A percentile compares a stretch with the other conserved stretches of the same genome.
phyloP scores from a whole-genome alignment of 768 basidiomycete species.

The Tephrocybe sp. region DNA sequence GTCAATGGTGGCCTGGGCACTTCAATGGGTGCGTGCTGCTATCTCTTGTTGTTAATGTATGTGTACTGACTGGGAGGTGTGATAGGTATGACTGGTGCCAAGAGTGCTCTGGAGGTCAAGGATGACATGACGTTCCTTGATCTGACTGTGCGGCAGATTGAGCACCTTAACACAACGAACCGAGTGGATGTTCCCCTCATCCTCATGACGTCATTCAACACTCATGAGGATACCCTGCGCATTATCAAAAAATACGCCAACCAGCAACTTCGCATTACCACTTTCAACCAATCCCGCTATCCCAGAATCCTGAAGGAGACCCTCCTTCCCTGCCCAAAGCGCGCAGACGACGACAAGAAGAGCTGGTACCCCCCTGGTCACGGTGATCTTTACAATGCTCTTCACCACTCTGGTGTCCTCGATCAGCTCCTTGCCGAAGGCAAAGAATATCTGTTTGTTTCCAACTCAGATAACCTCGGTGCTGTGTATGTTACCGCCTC shows the following conservation, averaged over 20 bases:
- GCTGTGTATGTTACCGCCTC: slow-evolving; percentile 62
- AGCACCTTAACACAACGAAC: slow-evolving; percentile 86
- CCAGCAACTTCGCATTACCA: slow-evolving; percentile 90
- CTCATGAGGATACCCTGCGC: slow-evolving; percentile 91
- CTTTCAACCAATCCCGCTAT: slow-evolving; percentile 93
- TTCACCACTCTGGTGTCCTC: slow-evolving; percentile 86
- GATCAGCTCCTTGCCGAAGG: slow-evolving; percentile 87
- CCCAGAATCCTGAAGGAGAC: slow-evolving; percentile 91
- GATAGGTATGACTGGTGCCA: slow-evolving; percentile 84
- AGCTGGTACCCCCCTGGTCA: slow-evolving; percentile 98
- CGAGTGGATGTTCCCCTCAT: slow-evolving; percentile 93
- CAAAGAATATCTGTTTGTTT: slow-evolving; percentile 96
- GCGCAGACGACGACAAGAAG: slow-evolving; percentile 80
- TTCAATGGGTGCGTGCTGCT: slow-evolving; percentile 64
- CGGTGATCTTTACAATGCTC: slow-evolving; percentile 93
- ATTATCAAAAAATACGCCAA: slow-evolving; percentile 97
- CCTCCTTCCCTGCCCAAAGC: slow-evolving; percentile 78
- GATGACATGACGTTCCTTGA: slow-evolving; percentile 98
- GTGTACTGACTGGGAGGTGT: slow-evolving; percentile 4
- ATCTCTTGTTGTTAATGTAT: not conserved
- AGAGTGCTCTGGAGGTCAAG: slow-evolving; percentile 93
- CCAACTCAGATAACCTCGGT: slow-evolving; percentile 96
- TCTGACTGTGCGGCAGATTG: slow-evolving; percentile 90
- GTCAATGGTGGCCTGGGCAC: slow-evolving; percentile 93
- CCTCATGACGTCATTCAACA: slow-evolving; percentile 99